Conservation (phyloP, 2,329 filamentous ascomycete species). For the Alternaria novae-zelandiae region DNA sequence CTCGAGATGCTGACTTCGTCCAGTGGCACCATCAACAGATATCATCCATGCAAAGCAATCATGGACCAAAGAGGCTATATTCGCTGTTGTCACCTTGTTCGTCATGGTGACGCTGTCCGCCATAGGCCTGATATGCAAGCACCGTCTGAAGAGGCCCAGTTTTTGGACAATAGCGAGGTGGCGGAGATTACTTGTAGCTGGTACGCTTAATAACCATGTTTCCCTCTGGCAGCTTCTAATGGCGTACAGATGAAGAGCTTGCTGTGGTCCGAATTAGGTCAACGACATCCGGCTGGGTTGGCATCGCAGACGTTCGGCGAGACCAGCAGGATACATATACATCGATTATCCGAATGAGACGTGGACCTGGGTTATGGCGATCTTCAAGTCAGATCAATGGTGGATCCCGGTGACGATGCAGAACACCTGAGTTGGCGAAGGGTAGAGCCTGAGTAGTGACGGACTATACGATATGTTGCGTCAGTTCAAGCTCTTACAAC, state of each 20-base stretch:
- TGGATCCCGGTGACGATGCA: not conserved
- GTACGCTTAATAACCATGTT: too few species aligned
- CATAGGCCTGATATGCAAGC: not conserved
- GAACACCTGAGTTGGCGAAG: not conserved
- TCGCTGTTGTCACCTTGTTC: too few species aligned
- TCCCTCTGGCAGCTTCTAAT: too few species aligned
- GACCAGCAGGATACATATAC: not conserved
- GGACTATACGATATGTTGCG: rapidly evolving
- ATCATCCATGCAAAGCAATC: too few species aligned
- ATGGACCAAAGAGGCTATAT: too few species aligned
- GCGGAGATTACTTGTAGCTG: not conserved
- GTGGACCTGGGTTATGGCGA: not conserved
- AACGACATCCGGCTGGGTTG: not conserved
- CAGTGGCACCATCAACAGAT: too few species aligned
- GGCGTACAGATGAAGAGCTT: not conserved
- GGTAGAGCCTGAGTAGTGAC: rapidly evolving
- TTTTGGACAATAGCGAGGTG: not conserved
- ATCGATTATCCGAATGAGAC: not conserved
- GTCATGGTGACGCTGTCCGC: not conserved
- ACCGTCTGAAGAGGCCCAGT: too few species aligned
- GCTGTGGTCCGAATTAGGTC: not conserved
- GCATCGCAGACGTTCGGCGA: not conserved
- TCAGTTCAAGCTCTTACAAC: not conserved
- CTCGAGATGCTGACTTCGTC: too few species aligned
- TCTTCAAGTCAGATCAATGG: not conserved